Evolutionary conservation across 73 alveolate species (phyloP).

Genomic region (Stentor coeruleus): DNA sequence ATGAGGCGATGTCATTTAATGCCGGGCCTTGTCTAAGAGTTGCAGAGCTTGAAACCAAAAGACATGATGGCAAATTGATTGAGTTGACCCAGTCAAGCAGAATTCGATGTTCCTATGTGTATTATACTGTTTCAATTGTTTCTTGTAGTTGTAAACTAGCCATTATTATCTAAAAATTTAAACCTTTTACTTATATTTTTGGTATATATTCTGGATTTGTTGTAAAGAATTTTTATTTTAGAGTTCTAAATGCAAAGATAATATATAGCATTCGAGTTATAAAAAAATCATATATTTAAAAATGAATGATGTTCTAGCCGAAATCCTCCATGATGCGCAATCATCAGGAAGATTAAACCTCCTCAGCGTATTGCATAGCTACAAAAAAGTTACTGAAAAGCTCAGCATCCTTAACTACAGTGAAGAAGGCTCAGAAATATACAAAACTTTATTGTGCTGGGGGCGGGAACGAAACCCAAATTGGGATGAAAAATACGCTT

Average conservation of each 20-base stretch:
- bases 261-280: too few species aligned
- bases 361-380: background rate
- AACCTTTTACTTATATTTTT: too few species aligned
- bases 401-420: background rate
- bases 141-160: background rate
- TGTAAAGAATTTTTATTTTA: too few species aligned
- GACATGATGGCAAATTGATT: slow-evolving; percentile 46
- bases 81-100: slow-evolving; percentile 55
- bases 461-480: background rate
- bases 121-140: background rate
- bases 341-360: background rate
- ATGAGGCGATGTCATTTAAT: slow-evolving; percentile 11
- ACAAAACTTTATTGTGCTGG: background rate
- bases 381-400: background rate
- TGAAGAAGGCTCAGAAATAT: background rate
- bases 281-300: too few species aligned
- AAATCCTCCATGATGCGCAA: background rate
- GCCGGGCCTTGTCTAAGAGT: slow-evolving; percentile 37
- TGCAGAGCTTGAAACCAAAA: slow-evolving; percentile 32
- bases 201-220: too few species aligned
- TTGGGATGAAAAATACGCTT: background rate
- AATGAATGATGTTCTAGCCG: background rate
- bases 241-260: too few species aligned
- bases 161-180: too few species aligned
- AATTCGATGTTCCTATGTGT: background rate